Evolutionary conservation across 2,329 filamentous ascomycete species (phyloP).

Genomic region (Aspergillus aculeatinus): DNA sequence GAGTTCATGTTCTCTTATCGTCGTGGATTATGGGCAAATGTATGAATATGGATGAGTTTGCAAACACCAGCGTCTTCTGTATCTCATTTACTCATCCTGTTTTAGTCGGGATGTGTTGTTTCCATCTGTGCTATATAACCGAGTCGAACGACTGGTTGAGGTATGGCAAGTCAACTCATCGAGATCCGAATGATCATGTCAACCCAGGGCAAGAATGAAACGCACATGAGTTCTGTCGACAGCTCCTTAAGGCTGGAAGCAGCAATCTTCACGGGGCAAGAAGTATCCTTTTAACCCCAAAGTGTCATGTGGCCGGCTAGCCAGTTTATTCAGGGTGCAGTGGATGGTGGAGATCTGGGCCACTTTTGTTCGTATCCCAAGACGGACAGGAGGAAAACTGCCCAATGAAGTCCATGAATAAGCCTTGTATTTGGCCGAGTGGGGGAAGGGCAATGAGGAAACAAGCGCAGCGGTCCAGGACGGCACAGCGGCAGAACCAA

Average conservation of each 20-base stretch:
- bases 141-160: no score
- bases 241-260: background rate
- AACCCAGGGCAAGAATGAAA: background rate
- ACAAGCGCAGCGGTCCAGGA: constrained; percentile 1
- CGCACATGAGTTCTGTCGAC: background rate
- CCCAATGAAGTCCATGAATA: constrained; percentile 1
- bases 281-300: background rate
- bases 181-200: no score
- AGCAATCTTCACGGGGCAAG: background rate
- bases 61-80: no score
- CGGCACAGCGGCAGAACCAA: background rate
- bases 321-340: background rate
- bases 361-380: constrained; percentile 1
- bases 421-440: background rate
- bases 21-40: no score
- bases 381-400: background rate
- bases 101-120: no score
- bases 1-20: no score
- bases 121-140: no score
- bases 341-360: background rate
- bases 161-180: no score
- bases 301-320: background rate
- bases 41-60: no score
- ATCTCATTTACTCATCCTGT: no score
- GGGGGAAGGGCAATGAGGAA: background rate